These are phyloP conservation scores for Syncephalis plumigaleata DNA, from an alignment of 371 early-diverging fungal species.

Conservation along the genomic window DNA sequence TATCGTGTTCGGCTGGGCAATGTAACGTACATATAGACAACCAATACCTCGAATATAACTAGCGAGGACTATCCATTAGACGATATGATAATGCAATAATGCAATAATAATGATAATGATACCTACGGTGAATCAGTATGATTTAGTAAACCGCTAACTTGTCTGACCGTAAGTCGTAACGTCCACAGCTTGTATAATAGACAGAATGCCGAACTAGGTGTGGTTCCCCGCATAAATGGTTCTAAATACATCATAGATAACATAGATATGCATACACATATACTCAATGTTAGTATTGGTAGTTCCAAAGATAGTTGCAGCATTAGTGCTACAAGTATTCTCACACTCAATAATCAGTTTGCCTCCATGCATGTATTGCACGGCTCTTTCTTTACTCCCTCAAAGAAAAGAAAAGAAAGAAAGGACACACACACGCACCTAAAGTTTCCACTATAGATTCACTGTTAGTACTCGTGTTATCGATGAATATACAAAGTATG, in stretches of 20 bases:
- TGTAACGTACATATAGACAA: constrained; percentile 71
- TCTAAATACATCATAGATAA: constrained; percentile 26
- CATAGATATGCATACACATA: not conserved
- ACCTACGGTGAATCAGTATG: constrained; percentile 64
- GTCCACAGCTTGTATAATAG: constrained; percentile 79
- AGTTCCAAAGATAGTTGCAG: not conserved
- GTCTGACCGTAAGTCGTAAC: constrained; percentile 51
- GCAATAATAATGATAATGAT: not conserved
- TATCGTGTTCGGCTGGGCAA: constrained; percentile 54
- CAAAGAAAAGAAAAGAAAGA: not conserved
- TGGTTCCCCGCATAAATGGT: constrained; percentile 68
- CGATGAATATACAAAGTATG: not conserved
- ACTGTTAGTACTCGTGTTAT: not conserved
- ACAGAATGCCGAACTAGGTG: constrained; percentile 71
- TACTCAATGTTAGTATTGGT: not conserved
- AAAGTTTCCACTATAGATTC: not conserved
- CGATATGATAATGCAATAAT: not conserved
- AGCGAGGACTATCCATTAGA: constrained; percentile 3
- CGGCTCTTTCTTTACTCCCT: not conserved
- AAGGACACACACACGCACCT: not conserved
- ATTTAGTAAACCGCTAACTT: constrained; percentile 56
- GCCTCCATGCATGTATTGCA: not conserved
- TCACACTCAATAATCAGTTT: not conserved
- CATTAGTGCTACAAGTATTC: not conserved
- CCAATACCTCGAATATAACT: constrained; percentile 70